These are phyloP conservation scores for Boechera divaricarpa DNA, from an alignment of 345 rosid genomes.

Conservation along the genomic window DNA sequence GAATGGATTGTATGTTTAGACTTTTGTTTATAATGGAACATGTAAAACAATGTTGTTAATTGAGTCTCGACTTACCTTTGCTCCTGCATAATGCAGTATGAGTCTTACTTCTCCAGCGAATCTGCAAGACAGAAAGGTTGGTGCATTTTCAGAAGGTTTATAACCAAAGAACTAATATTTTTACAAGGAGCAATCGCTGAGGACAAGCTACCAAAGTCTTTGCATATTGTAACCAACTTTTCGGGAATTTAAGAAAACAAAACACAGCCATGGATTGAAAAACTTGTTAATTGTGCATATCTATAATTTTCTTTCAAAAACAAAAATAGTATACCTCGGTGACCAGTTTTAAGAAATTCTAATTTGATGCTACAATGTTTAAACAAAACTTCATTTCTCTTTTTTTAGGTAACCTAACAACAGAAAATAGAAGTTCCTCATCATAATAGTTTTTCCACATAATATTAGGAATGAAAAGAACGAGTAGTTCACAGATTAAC, in stretches of 20 bases:
- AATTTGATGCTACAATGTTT: background rate
- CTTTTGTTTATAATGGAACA: background rate
- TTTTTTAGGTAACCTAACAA: conserved; percentile 3
- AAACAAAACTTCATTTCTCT: background rate
- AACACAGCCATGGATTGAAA: background rate
- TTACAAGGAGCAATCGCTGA: background rate
- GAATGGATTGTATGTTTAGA: conserved; percentile 11
- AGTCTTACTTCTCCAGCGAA: conserved; percentile 81
- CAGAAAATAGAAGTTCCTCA: background rate
- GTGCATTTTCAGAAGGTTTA: conserved; percentile 12
- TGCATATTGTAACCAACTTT: background rate
- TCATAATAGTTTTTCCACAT: background rate
- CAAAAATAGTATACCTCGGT: background rate
- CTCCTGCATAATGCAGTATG: conserved; percentile 68
- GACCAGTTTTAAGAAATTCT: background rate
- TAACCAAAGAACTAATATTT: background rate
- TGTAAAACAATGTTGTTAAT: background rate
- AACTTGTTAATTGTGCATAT: background rate
- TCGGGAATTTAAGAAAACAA: background rate
- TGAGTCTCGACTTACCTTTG: conserved; percentile 53
- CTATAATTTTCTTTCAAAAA: conserved; percentile 1
- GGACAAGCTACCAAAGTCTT: background rate
- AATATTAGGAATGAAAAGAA: background rate
- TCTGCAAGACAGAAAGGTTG: conserved; percentile 52
- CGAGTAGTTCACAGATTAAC: background rate